Percentiles rank a stretch among this genome's conserved stretches.
Conservation (phyloP, 169 alveolate species). For the Perkinsus olseni region DNA sequence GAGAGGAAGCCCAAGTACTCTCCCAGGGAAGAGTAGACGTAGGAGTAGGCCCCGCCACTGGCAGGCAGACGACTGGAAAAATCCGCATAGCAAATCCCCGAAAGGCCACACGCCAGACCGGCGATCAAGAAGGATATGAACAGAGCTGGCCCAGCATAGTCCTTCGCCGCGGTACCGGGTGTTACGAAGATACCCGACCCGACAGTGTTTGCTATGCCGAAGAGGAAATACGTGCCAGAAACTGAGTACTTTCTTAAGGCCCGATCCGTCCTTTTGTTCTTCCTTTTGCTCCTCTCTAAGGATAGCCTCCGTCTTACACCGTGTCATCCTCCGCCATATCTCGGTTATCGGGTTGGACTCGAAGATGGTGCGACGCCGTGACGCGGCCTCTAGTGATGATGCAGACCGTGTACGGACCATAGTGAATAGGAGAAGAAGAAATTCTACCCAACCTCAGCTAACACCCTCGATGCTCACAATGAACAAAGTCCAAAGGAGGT, state of each 20-base stretch:
- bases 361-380: background rate
- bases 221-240: background rate
- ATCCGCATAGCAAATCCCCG: background rate
- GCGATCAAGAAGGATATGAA: background rate
- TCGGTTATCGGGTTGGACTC: background rate
- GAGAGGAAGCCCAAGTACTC: background rate
- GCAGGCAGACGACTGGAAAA: background rate
- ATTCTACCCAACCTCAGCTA: no score
- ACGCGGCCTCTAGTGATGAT: no score
- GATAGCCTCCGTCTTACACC: background rate
- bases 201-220: background rate
- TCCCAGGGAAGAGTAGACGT: background rate
- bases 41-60: background rate
- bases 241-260: background rate
- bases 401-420: no score
- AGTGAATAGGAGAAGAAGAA: no score
- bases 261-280: background rate
- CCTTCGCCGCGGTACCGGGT: background rate
- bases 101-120: background rate
- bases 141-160: background rate
- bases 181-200: background rate
- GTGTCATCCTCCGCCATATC: background rate
- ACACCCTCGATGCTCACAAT: no score
- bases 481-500: no score
- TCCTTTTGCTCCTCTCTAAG: background rate